A percentile compares a stretch with the other conserved stretches of the same genome.
These are phyloP conservation scores for Porcisia deanei DNA, from an alignment of 208 protist species.

Conservation along the genomic window DNA sequence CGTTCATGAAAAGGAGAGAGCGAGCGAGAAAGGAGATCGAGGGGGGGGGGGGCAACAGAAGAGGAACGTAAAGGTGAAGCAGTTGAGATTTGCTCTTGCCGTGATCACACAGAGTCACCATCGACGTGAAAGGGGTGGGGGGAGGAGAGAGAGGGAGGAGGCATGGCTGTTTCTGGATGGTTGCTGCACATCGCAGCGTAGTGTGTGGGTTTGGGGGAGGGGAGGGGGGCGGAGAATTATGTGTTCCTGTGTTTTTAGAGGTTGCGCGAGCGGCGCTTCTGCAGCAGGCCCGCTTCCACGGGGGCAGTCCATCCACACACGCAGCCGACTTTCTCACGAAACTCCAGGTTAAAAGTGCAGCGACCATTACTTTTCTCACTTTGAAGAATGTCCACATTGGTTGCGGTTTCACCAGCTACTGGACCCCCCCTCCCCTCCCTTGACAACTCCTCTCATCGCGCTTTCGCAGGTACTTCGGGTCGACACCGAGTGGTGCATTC, in stretches of 20 bases:
- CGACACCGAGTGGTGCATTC: not conserved
- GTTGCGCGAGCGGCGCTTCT: not conserved
- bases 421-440: not conserved
- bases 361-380: not conserved
- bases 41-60: too few species aligned
- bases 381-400: not conserved
- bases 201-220: not conserved
- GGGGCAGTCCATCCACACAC: not conserved
- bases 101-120: not conserved
- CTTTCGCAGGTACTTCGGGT: not conserved
- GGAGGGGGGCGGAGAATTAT: not conserved
- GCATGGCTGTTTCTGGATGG: not conserved
- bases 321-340: not conserved
- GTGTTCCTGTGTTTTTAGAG: not conserved
- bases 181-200: not conserved
- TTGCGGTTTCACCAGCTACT: not conserved
- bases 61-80: not conserved
- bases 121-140: not conserved
- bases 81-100: not conserved
- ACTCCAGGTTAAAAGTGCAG: not conserved
- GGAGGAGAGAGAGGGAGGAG: not conserved
- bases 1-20: not conserved
- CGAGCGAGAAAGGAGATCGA: not conserved
- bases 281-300: not conserved
- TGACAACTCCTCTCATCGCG: too few species aligned